phyloP scores from a whole-genome alignment of 2,329 filamentous ascomycete genomes.

The Rugonectria rugulosa region DNA sequence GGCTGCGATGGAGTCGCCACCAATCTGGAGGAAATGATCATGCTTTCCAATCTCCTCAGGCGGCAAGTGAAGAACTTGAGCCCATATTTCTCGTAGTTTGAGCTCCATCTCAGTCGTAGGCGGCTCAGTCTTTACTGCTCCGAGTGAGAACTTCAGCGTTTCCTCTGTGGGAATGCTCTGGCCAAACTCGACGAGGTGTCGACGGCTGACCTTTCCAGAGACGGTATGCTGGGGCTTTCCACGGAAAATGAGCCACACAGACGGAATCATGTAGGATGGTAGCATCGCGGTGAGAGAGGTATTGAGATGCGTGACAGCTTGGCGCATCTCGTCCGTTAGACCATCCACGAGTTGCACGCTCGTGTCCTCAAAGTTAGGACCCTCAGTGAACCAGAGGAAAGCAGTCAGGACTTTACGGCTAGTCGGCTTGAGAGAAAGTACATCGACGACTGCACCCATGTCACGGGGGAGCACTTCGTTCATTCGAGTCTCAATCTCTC shows the following conservation, averaged over 20 bases:
- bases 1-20: constrained; percentile 36
- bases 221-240: constrained; percentile 24
- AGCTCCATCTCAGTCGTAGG: neutral
- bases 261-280: constrained; percentile 29
- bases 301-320: constrained; percentile 1
- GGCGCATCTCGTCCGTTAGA: constrained; percentile 5
- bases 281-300: constrained; percentile 16
- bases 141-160: neutral
- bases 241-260: constrained; percentile 19
- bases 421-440: constrained; percentile 9
- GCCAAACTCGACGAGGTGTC: constrained; percentile 7
- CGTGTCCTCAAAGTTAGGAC: constrained; percentile 4
- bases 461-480: constrained; percentile 19
- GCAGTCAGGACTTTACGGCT: constrained; percentile 11
- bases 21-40: constrained; percentile 36
- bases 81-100: constrained; percentile 17
- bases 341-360: neutral
- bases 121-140: constrained; percentile 5
- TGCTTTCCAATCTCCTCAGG: constrained; percentile 39
- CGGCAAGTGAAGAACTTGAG: constrained; percentile 7
- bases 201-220: constrained; percentile 30
- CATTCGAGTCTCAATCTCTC: constrained; percentile 38
- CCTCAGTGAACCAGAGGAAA: constrained; percentile 14
- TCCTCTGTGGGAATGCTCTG: neutral
- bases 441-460: constrained; percentile 29